Conservation (phyloP, 306 rosid genomes). For the Myrica gale region DNA sequence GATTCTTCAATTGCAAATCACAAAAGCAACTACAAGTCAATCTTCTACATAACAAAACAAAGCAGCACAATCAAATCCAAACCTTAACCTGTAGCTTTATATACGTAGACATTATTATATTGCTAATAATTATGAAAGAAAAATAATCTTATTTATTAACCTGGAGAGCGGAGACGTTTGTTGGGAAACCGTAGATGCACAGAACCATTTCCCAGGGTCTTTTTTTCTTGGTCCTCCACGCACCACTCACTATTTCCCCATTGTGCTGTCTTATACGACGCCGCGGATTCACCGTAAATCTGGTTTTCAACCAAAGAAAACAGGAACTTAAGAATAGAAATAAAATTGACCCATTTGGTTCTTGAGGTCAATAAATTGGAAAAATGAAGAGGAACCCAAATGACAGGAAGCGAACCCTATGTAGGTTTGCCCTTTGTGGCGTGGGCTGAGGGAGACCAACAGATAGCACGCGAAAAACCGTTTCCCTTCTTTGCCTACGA, state of each 20-base stretch:
- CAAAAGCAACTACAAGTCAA: neutral
- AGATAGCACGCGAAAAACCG: constrained; percentile 88
- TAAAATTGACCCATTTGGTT: neutral
- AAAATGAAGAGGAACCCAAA: neutral
- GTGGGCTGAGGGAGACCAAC: constrained; percentile 70
- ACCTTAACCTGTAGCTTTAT: neutral
- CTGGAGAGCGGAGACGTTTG: constrained; percentile 93
- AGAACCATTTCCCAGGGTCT: constrained; percentile 98
- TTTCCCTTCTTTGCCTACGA: constrained; percentile 18
- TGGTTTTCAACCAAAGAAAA: constrained; percentile 28
- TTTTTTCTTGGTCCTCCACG: constrained; percentile 72
- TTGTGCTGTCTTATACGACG: constrained; percentile 94
- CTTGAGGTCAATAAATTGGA: constrained; percentile 14
- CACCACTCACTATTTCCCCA: constrained; percentile 90
- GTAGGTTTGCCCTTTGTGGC: constrained; percentile 86
- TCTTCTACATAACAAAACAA: neutral
- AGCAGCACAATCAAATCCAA: neutral
- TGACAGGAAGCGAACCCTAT: constrained; percentile 52
- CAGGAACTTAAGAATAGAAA: neutral
- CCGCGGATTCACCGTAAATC: constrained; percentile 91
- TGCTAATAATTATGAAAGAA: neutral
- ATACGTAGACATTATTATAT: too few relatives aligned
- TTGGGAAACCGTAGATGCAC: constrained; percentile 90
- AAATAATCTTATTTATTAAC: constrained; percentile 24
- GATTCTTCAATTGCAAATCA: neutral